Evolutionary conservation across 208 protist genomes (phyloP).

Genomic region (Crithidia expoeki): DNA sequence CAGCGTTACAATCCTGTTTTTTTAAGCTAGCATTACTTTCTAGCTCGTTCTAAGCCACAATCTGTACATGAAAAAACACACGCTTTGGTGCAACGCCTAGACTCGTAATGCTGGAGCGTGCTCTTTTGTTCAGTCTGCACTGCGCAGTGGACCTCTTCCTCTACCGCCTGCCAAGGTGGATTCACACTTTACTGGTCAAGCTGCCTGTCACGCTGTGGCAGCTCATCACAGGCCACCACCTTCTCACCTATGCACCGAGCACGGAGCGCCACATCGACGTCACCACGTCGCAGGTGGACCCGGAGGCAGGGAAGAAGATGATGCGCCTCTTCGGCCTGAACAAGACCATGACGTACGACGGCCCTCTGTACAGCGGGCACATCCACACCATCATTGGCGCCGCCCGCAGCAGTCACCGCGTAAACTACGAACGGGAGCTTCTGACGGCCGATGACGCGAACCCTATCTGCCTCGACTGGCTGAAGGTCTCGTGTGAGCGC

Average conservation of each 20-base stretch:
- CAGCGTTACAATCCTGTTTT: no score
- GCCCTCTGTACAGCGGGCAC: conserved; percentile 67
- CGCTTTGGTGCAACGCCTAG: no score
- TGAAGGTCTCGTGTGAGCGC: conserved; percentile 19
- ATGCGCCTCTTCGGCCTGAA: conserved; percentile 40
- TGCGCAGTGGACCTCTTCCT: conserved; percentile 33
- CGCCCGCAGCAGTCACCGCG: conserved; percentile 26
- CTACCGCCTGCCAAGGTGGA: conserved; percentile 37
- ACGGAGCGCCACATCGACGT: conserved; percentile 35
- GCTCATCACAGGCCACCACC: conserved; percentile 28
- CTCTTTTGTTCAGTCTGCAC: conserved; percentile 28
- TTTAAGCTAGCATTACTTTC: background rate
- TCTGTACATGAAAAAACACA: no score
- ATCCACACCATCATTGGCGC: conserved; percentile 61
- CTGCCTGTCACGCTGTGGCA: conserved; percentile 41
- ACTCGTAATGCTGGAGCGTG: conserved; percentile 43
- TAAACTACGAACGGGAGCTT: conserved; percentile 57
- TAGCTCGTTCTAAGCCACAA: background rate
- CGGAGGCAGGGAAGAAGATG: background rate
- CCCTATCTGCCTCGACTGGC: conserved; percentile 67
- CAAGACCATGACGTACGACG: conserved; percentile 43
- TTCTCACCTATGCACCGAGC: conserved; percentile 27
- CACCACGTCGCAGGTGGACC: conserved; percentile 10
- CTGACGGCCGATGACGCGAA: conserved; percentile 52
- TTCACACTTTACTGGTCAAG: conserved; percentile 35